These are phyloP conservation scores for Schizochytrium sp. DNA, from an alignment of 108 stramenopile genomes.

Conservation along the genomic window DNA sequence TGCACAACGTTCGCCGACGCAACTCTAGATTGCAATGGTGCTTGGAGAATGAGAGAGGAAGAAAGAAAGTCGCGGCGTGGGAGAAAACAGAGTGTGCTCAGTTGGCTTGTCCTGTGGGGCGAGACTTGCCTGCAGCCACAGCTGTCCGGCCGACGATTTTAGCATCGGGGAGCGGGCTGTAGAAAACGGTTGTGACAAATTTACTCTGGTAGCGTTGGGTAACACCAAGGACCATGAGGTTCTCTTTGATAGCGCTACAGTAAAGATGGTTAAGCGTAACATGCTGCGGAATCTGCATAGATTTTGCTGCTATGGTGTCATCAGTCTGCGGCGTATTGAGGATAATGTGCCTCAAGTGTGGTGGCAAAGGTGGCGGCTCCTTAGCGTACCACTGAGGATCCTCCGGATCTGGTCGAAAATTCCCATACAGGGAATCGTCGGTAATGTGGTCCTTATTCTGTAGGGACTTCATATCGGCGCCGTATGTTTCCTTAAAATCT, in stretches of 20 bases:
- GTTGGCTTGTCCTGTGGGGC: neutral
- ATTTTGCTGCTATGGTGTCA: conserved; percentile 81
- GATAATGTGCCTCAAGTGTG: conserved; percentile 97
- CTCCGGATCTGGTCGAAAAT: conserved; percentile 92
- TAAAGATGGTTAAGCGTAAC: conserved; percentile 98
- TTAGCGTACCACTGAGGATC: conserved; percentile 98
- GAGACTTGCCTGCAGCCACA: neutral
- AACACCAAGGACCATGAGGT: conserved; percentile 99
- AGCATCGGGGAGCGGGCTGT: conserved; percentile 68
- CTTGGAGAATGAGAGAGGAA: neutral
- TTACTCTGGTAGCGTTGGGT: conserved; percentile 96
- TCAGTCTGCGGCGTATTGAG: conserved; percentile 91
- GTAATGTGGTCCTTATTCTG: conserved; percentile 56
- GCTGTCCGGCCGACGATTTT: conserved; percentile 12
- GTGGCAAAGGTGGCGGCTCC: conserved; percentile 99
- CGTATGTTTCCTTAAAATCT: conserved; percentile 84
- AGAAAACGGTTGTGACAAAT: conserved; percentile 96
- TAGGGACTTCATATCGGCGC: conserved; percentile 31
- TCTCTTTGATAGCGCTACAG: conserved; percentile 98
- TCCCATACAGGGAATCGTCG: conserved; percentile 88
- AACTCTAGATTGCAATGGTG: too few relatives aligned
- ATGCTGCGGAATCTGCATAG: conserved; percentile 95
- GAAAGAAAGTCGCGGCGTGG: neutral
- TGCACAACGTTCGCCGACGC: too few relatives aligned
- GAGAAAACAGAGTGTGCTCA: neutral